Evolutionary conservation across 2,329 filamentous ascomycete genomes (phyloP), one percentile per base, ranked within the genome.

Genomic region (Ophiostoma sp.): DNA sequence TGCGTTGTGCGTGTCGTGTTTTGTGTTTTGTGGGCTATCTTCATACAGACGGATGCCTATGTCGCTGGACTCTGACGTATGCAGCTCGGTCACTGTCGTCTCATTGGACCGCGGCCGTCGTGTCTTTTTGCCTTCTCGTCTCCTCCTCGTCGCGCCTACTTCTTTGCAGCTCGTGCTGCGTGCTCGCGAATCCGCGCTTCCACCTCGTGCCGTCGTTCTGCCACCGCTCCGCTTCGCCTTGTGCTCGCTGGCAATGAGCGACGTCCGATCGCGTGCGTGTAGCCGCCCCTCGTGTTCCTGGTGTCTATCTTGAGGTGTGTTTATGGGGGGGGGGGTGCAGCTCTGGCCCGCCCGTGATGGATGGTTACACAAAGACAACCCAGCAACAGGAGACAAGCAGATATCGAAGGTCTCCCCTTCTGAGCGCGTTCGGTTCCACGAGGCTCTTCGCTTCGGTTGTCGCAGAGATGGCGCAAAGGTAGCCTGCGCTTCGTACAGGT

Each of bases 201-300:
- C 27, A 27, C 27, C 27, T 27, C 27, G 27, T 27, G 27, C 27
- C 27, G 27, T 27, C 27, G 27, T 27, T 27, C 27, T 27, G 27
- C 27, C 27, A 27, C 27, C 49, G n/a, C 49, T 55, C 49, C 14
- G 16, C n/a, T 9, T 55, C 49, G 27, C 27, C 27, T 27, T 27
- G 27, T 27, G 27, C 27, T 27, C 27, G n/a, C 49, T 36, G 16
- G 12, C 12, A 52, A 52, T 8, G 49, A 18, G 5, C 2, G 45
- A 5, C 27, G n/a, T 60, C 55, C 55, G 14, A 38, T 18, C 18
- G 49, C 49, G 55, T 12, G 18, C 49, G 49, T 60, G 55, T 8
- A 40, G 55, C 55, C 55, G 14, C 36, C 55, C 55, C 55, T 60
- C 55, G 55, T 40, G 55, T 60, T 60, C 36, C 55, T 40, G 27